Percentiles rank a stretch among this genome's conserved stretches.
Conservation (phyloP, 139 green algal genomes). For the Chlamydomonas sp. region DNA sequence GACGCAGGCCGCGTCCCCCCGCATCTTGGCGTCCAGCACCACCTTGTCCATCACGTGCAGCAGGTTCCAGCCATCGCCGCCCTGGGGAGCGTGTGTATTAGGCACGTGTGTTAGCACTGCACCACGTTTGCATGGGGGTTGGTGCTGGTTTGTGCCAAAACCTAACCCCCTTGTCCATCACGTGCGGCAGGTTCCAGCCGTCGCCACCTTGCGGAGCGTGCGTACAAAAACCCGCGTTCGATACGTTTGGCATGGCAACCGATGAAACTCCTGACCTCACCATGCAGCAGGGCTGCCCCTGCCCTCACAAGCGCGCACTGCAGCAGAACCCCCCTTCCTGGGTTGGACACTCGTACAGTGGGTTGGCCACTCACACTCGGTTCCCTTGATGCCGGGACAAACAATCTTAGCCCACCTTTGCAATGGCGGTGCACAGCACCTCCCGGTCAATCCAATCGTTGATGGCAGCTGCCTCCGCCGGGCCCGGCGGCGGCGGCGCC, state of each 20-base stretch:
- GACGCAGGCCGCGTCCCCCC: constrained; percentile 23
- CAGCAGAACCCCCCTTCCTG: too few species aligned
- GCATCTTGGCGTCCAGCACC: constrained; percentile 10
- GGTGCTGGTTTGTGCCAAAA: background rate
- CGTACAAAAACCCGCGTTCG: too few species aligned
- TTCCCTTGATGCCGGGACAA: too few species aligned
- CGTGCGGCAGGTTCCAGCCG: constrained; percentile 60
- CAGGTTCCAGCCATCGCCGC: constrained; percentile 73
- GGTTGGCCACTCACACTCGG: too few species aligned
- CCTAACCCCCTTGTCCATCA: constrained; percentile 13
- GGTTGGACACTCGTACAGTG: too few species aligned
- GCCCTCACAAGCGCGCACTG: too few species aligned
- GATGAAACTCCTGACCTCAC: too few species aligned
- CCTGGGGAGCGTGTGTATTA: background rate
- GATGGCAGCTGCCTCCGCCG: constrained; percentile 29
- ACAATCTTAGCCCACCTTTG: constrained; percentile 41
- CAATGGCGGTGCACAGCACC: constrained; percentile 75
- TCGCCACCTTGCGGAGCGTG: background rate
- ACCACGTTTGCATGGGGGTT: background rate
- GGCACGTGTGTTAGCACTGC: constrained; percentile 25
- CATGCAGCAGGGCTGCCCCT: too few species aligned
- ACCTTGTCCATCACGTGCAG: constrained; percentile 28
- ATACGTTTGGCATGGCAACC: too few species aligned
- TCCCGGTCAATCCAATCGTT: constrained; percentile 73
- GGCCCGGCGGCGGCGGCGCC: background rate